These are phyloP conservation scores for Funneliformis mosseae DNA, from an alignment of 192 early-diverging fungal genomes.

Conservation along the genomic window DNA sequence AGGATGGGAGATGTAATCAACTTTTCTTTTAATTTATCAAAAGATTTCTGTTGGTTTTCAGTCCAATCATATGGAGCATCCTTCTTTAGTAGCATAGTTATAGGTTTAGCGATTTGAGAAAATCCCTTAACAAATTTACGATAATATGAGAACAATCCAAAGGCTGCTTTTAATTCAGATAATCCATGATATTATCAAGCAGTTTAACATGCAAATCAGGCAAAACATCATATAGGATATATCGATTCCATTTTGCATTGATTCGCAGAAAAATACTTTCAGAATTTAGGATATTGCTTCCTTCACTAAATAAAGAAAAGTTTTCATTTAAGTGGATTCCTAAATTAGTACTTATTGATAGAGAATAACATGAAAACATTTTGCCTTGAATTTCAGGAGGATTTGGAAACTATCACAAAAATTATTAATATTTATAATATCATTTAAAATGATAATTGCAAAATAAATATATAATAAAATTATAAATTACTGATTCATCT, in stretches of 20 bases:
- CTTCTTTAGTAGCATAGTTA: too few relatives aligned
- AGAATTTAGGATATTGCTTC: slow-evolving; percentile 36
- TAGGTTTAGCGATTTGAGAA: too few relatives aligned
- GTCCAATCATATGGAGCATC: too few relatives aligned
- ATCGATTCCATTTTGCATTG: slow-evolving; percentile 7
- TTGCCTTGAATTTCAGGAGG: slow-evolving; percentile 16
- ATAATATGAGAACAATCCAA: too few relatives aligned
- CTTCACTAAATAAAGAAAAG: slow-evolving; percentile 39
- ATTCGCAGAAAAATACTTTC: not conserved
- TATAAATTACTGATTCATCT: not conserved
- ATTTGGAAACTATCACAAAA: not conserved
- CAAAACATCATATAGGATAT: slow-evolving; percentile 3
- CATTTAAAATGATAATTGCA: too few relatives aligned
- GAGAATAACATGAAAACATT: slow-evolving; percentile 39
- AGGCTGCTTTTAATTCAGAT: too few relatives aligned
- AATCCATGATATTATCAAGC: not conserved
- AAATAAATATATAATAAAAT: too few relatives aligned
- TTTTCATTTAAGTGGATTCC: slow-evolving; percentile 42
- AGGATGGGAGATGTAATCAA: too few relatives aligned
- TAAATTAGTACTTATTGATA: slow-evolving; percentile 34
- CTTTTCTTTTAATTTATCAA: too few relatives aligned
- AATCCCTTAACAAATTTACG: too few relatives aligned
- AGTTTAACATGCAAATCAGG: slow-evolving; percentile 3
- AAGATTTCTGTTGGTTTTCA: too few relatives aligned
- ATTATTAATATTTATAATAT: not conserved